Percentiles rank a stretch among this genome's conserved stretches.
phyloP scores from a whole-genome alignment of 208 protist genomes.

The Trypanosoma avium region DNA sequence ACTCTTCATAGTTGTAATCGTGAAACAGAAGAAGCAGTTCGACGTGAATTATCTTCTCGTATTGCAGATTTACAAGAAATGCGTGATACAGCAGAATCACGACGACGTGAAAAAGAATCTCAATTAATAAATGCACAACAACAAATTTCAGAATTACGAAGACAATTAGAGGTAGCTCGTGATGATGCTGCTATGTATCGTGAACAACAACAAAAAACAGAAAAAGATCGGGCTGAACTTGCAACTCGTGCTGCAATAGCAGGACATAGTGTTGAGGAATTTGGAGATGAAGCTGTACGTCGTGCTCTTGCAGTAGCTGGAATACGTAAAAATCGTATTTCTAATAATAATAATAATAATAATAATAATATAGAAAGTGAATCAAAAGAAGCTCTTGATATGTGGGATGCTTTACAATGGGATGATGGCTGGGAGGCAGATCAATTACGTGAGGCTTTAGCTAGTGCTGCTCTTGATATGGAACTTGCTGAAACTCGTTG shows the following conservation, averaged over 20 bases:
- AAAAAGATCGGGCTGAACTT: conserved; percentile 43
- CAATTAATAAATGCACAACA: conserved; percentile 46
- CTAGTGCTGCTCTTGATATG: conserved; percentile 76
- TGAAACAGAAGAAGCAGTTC: conserved; percentile 79
- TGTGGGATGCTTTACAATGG: conserved; percentile 75
- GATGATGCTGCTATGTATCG: conserved; percentile 53
- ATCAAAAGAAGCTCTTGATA: conserved; percentile 38
- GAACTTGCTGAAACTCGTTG: conserved; percentile 79
- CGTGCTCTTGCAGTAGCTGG: conserved; percentile 68
- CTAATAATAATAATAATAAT: background rate
- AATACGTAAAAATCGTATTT: conserved; percentile 30
- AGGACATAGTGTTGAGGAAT: conserved; percentile 42
- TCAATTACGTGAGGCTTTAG: conserved; percentile 78
- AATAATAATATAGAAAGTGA: background rate
- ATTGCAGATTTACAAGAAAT: conserved; percentile 68
- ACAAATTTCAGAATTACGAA: conserved; percentile 47
- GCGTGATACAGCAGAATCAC: conserved; percentile 62
- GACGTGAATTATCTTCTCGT: conserved; percentile 65
- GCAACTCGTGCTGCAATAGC: conserved; percentile 38
- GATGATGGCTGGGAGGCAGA: conserved; percentile 75
- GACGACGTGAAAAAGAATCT: conserved; percentile 60
- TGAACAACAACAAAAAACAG: conserved; percentile 45
- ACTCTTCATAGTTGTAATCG: conserved; percentile 73
- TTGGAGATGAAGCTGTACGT: conserved; percentile 69
- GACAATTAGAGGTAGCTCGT: conserved; percentile 36